Base-by-base conservation (phyloP, 1,284 basidiomycete genomes). In the Ustilago bromivora region DNA sequence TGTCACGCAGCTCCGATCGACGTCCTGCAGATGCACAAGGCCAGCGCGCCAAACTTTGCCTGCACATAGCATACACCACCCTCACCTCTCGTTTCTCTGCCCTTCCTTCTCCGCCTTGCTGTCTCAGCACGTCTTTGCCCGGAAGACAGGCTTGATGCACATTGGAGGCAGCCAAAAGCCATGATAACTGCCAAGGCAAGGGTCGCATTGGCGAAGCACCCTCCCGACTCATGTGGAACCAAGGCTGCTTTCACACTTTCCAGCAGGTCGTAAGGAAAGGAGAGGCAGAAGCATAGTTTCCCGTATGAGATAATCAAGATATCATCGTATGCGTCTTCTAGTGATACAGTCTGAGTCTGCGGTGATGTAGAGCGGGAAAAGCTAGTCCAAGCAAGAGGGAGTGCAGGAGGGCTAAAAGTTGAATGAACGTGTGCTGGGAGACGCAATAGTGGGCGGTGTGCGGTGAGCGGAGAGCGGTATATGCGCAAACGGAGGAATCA, bases 1-100 rank as follows among this genome's bases (percentile, higher is more conserved):
- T 38, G 28, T 65, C 65, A 61, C 51, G 65, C 54, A 56, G 57
- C 53, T 47, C 19, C 57, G 71, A 73, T 73, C 71, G 55, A 65
- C 65, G 11, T 54, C 31, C 11, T 65, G 61, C 65, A 68, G 54
- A 57, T 60, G 34, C 47, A 23, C 31, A 34, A 52, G 11, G 15
- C 23, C 8, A 28, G 49, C 31, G 49, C 49, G 49, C 49, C 43
- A 65, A 73, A 73, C 66, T 73, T 66, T 73, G 19, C 23, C 71
- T 68, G 71, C 71, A 68, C 65, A 73, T 36, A 65, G 71, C 71
- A 73, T 73, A 73, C 57, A 73, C 38, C 53, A 52, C 17, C 15
- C 47, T 17, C 38, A 15, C 15, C 35, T 49, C 36, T 31, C 47
- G 38, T 17, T n/a, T 31, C 17, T 19, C 35, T 17, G 8, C 31